phyloP scores from a whole-genome alignment of 2,329 filamentous ascomycete genomes.

The Fusarium sp. region DNA sequence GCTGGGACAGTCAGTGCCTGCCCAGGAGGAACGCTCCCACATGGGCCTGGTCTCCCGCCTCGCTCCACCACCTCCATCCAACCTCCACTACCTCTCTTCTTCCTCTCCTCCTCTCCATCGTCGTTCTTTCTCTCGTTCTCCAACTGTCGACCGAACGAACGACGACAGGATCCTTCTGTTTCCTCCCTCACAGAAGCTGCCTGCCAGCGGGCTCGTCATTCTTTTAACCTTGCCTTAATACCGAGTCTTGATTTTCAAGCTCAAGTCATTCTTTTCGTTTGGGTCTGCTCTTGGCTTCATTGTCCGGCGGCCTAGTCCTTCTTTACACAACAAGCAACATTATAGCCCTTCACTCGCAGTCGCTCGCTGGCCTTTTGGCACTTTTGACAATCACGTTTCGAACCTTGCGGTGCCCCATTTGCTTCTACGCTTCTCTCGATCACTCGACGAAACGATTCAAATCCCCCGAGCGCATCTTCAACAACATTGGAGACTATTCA shows the following conservation, averaged over 20 bases:
- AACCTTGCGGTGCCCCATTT: slow-evolving; percentile 16
- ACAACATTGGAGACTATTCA: slow-evolving; percentile 27
- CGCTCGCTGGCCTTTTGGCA: slow-evolving; percentile 36
- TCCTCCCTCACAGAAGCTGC: slow-evolving; percentile 45
- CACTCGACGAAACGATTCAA: slow-evolving; percentile 35
- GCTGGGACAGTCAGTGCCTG: slow-evolving; percentile 5
- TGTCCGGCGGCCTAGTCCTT: slow-evolving; percentile 34
- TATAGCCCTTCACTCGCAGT: slow-evolving; percentile 28
- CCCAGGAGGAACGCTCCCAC: slow-evolving; percentile 9
- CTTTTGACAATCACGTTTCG: slow-evolving; percentile 16
- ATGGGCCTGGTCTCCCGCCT: slow-evolving; percentile 26
- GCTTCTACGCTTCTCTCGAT: slow-evolving; percentile 26
- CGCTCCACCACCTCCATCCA: slow-evolving; percentile 26
- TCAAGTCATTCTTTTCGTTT: slow-evolving; percentile 38
- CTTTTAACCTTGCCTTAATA: slow-evolving; percentile 42
- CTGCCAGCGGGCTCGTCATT: slow-evolving; percentile 67
- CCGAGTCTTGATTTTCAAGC: slow-evolving; percentile 34
- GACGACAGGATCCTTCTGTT: slow-evolving; percentile 36
- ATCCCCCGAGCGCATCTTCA: slow-evolving; percentile 21
- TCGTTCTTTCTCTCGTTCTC: slow-evolving; percentile 44
- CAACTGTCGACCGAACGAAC: slow-evolving; percentile 51
- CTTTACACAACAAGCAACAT: slow-evolving; percentile 33
- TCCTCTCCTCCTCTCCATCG: slow-evolving; percentile 47
- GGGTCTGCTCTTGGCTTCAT: slow-evolving; percentile 26
- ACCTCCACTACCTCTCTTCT: slow-evolving; percentile 32